These are phyloP conservation scores for Cryptococcus neoformans DNA, from an alignment of 1,284 basidiomycete species.

Conservation along the genomic window DNA sequence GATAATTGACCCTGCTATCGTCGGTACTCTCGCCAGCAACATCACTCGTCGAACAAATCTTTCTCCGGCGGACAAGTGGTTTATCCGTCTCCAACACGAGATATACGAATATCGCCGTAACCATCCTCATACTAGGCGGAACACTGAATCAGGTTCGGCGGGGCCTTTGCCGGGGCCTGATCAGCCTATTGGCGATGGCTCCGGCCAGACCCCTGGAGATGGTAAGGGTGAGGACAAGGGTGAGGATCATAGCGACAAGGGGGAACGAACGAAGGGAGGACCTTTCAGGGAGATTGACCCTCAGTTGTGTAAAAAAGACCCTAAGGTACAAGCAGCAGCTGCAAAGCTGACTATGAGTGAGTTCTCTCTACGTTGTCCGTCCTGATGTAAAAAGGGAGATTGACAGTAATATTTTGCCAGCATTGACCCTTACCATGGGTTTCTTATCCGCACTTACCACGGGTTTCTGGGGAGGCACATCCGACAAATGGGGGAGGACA, in stretches of 20 bases:
- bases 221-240: background rate
- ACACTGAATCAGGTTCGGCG: background rate
- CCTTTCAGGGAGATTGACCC: slow-evolving; percentile 47
- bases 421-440: slow-evolving; percentile 74
- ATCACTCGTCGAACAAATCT: background rate
- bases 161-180: background rate
- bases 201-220: background rate
- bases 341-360: slow-evolving; percentile 64
- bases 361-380: slow-evolving; percentile 20
- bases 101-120: slow-evolving; percentile 26
- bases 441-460: slow-evolving; percentile 76
- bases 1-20: background rate
- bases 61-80: slow-evolving; percentile 42
- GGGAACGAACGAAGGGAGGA: background rate
- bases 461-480: slow-evolving; percentile 81
- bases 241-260: background rate
- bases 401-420: slow-evolving; percentile 30
- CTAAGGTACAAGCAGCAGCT: slow-evolving; percentile 66
- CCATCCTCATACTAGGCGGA: background rate
- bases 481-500: slow-evolving; percentile 73
- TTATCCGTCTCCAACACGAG: slow-evolving; percentile 36
- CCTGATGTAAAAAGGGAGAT: background rate
- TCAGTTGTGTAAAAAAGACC: slow-evolving; percentile 62
- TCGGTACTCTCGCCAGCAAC: background rate
- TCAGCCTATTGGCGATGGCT: background rate